Base-by-base conservation (phyloP, 148 eudicot genomes). In the Chenopodium berlandieri region DNA sequence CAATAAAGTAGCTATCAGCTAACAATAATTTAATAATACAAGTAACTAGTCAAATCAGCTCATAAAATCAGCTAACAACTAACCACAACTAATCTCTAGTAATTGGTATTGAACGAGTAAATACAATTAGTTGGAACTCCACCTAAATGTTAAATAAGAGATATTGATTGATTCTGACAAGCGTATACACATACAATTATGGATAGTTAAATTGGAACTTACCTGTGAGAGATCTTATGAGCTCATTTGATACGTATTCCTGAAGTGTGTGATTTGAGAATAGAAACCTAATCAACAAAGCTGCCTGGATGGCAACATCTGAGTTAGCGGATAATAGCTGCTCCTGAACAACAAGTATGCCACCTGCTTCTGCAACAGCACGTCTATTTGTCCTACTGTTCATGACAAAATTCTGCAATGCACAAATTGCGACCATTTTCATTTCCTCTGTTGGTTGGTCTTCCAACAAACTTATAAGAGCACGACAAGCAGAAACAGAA, bases 281-380 rank as follows among this genome's bases (percentile, higher is more conserved):
- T 20, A 94, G 77, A 84, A 90, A 83, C 76, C 88, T 90, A 84
- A 90, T 89, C 60, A 94, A 87, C 82, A 90, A 75, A 19, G 97
- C 91, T 34, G 93, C 97, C 85, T 92, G 97, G 58, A 80, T 82
- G 65, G 88, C 86, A 82, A 91, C 84, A 74, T 94, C 94, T 22
- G 87, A 62, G 82, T 89, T 87, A 60, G 87, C 50, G 75, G 95
- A 90, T 48, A 87, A 74, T 63, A 94, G 78, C 83, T 89, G 83
- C 73, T 92, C 95, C 83, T 90, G 95, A 75, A 94, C 80, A 37
- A 92, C 89, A 72, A 89, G 84, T 67, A 94, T 84, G n/a, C 97
- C 97, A 60, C 97, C 97, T 22, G 95, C 95, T 83, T 93, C 97
- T 27, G 97, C 97, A 83, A 93, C 89, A 77, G 93, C 92, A 75